phyloP scores from a whole-genome alignment of 345 rosid genomes.

The Rhizophora mangle region DNA sequence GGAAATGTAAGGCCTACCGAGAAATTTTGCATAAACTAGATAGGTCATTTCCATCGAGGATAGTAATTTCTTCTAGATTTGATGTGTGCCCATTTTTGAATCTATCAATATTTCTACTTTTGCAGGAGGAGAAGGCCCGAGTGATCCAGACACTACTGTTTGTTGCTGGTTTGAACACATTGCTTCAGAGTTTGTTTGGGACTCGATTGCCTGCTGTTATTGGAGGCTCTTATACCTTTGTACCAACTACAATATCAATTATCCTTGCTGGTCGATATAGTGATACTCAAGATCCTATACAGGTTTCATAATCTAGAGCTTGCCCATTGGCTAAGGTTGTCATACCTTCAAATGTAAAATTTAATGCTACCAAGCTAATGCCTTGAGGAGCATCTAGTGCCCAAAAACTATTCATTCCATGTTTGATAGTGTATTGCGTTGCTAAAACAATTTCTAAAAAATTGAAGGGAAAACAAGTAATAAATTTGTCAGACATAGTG shows the following conservation, averaged over 20 bases:
- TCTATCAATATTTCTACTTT: constrained; percentile 9
- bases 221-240: constrained; percentile 87
- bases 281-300: constrained; percentile 52
- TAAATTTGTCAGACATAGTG: background rate
- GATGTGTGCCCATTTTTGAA: background rate
- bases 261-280: constrained; percentile 85
- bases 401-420: background rate
- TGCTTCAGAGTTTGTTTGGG: constrained; percentile 78
- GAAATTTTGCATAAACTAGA: background rate
- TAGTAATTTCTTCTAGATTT: background rate
- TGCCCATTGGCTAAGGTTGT: background rate
- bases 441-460: background rate
- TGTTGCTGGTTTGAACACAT: constrained; percentile 97
- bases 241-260: constrained; percentile 86
- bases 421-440: background rate
- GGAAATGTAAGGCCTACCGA: constrained; percentile 65
- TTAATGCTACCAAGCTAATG: background rate
- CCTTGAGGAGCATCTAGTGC: background rate
- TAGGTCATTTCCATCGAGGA: background rate
- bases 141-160: constrained; percentile 92
- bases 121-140: constrained; percentile 87
- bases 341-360: constrained; percentile 11
- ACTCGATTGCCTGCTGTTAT: constrained; percentile 91
- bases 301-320: constrained; percentile 45
- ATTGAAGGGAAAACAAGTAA: background rate